Percentiles rank a stretch among this genome's conserved stretches.
Evolutionary conservation across 2,329 filamentous ascomycete species (phyloP).

Genomic region (Macrophomina phaseolina): DNA sequence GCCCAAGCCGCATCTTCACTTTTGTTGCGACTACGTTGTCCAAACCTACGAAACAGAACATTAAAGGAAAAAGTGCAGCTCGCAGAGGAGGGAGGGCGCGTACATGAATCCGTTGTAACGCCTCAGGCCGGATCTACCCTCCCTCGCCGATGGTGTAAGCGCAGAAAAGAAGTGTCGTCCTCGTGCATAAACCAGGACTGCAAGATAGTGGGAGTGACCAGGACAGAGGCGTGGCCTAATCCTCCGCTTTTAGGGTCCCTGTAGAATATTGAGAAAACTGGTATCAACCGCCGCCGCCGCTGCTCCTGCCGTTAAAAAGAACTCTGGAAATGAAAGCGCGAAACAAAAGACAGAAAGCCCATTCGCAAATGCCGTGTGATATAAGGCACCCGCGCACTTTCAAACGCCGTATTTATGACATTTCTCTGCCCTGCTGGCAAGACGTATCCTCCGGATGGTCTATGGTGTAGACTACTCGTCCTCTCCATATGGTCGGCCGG

Average conservation of each 20-base stretch:
- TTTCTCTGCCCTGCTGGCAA: constrained; percentile 14
- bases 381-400: constrained; percentile 25
- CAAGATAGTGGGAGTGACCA: constrained; percentile 23
- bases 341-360: constrained; percentile 12
- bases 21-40: constrained; percentile 25
- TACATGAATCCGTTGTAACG: constrained; percentile 20
- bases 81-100: constrained; percentile 10
- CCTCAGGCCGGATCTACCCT: constrained; percentile 22
- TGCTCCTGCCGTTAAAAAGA: constrained; percentile 22
- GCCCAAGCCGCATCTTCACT: constrained; percentile 23
- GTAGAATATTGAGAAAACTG: constrained; percentile 24
- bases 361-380: constrained; percentile 22
- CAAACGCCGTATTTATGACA: constrained; percentile 29
- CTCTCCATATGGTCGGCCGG: constrained; percentile 20
- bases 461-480: constrained; percentile 23
- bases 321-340: constrained; percentile 20
- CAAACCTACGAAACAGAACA: constrained; percentile 25
- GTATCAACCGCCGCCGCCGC: constrained; percentile 27
- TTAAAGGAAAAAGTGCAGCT: constrained; percentile 26
- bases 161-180: constrained; percentile 24
- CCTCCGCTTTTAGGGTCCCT: constrained; percentile 22
- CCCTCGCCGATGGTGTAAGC: constrained; percentile 21
- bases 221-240: constrained; percentile 26
- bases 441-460: constrained; percentile 23
- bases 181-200: constrained; percentile 26